phyloP scores from a whole-genome alignment of 2,329 filamentous ascomycete species.

The Endocalyx cinctus region DNA sequence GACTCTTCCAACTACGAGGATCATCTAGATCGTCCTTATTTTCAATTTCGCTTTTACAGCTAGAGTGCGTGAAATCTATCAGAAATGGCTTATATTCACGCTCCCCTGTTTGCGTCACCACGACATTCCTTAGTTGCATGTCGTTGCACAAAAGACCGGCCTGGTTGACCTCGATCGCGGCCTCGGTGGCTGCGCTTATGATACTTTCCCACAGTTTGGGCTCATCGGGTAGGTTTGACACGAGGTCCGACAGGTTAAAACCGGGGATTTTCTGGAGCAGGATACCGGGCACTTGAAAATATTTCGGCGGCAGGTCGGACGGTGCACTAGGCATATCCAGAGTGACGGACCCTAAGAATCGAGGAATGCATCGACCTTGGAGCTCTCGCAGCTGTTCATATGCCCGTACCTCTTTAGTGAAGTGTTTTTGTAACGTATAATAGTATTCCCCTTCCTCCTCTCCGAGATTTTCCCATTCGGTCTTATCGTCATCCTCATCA shows the following conservation, averaged over 20 bases:
- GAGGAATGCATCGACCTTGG: slow-evolving; percentile 2
- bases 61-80: too few species aligned
- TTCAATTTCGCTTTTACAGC: too few species aligned
- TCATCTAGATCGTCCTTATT: too few species aligned
- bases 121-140: not conserved
- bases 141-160: not conserved
- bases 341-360: slow-evolving; percentile 1
- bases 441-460: not conserved
- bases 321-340: not conserved
- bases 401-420: not conserved
- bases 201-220: not conserved
- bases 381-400: not conserved
- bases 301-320: not conserved
- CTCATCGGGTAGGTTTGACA: not conserved
- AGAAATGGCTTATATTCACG: too few species aligned
- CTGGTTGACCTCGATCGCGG: slow-evolving; percentile 1
- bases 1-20: too few species aligned
- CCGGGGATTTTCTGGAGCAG: slow-evolving; percentile 1
- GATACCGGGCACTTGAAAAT: slow-evolving; percentile 1
- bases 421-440: not conserved
- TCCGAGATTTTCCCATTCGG: not conserved
- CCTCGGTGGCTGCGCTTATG: not conserved
- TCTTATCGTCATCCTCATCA: not conserved
- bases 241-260: not conserved
- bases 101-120: too few species aligned